phyloP scores from a whole-genome alignment of 352 stramenopile species.

The Phytophthora vignae region DNA sequence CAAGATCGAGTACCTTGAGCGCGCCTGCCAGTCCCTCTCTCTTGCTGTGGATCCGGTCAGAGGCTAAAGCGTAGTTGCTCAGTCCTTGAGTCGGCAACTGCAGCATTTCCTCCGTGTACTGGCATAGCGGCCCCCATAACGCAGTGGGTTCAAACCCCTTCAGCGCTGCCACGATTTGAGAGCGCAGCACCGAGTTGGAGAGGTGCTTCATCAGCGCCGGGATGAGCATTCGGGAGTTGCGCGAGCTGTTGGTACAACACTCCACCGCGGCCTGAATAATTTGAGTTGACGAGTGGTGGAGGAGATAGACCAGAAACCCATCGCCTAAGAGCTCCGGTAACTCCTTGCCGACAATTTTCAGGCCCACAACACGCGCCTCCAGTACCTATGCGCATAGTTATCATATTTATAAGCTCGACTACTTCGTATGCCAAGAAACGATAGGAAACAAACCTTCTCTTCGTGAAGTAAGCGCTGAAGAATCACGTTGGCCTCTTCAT shows the following conservation, averaged over 20 bases:
- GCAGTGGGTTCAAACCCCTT: constrained; percentile 73
- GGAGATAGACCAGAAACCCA: constrained; percentile 85
- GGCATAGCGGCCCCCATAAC: constrained; percentile 72
- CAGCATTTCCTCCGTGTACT: constrained; percentile 65
- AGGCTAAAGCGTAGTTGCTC: constrained; percentile 25
- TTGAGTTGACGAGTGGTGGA: constrained; percentile 72
- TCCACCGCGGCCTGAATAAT: constrained; percentile 85
- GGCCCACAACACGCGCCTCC: constrained; percentile 76
- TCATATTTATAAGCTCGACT: background rate
- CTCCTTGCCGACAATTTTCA: constrained; percentile 86
- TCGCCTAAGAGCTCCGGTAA: constrained; percentile 84
- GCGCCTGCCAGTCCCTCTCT: constrained; percentile 68
- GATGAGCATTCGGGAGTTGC: constrained; percentile 86
- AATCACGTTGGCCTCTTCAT: constrained; percentile 84
- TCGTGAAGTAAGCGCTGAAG: constrained; percentile 85
- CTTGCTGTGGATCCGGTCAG: constrained; percentile 45
- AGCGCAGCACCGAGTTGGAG: constrained; percentile 64
- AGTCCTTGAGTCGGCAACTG: constrained; percentile 18
- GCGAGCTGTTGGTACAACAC: constrained; percentile 79
- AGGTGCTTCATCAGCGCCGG: constrained; percentile 85
- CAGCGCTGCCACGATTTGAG: constrained; percentile 74
- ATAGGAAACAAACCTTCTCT: constrained; percentile 50
- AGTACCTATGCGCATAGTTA: constrained; percentile 40
- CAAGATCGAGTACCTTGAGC: constrained; percentile 70
- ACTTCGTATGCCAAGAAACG: background rate